Evolutionary conservation across 345 rosid species (phyloP), one percentile per base, ranked within the genome.

Genomic region (Boechera divaricarpa): DNA sequence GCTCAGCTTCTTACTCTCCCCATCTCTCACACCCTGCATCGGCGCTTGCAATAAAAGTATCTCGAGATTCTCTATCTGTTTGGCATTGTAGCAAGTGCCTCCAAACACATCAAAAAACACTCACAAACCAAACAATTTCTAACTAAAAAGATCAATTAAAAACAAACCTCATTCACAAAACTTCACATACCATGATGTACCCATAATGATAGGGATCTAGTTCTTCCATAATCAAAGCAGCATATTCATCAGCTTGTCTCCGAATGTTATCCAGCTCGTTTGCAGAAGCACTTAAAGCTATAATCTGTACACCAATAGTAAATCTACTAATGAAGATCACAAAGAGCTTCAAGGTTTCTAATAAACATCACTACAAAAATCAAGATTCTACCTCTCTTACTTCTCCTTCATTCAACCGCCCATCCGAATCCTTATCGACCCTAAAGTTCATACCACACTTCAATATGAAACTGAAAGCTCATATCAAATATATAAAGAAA

Each of bases 371-470:
- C 31, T 13, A 51, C 0, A 51, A 44, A 51, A 18, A 58, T 3
- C 28, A 47, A 53, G 39, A 63, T 35, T 41, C 4, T 38, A 79
- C 97, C 91, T 89, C 97, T 57, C 52, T 84, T 44, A 91, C 87
- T 86, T 91, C 94, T 4, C 31, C 78, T 76, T 87, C 91, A 13
- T 89, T 86, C 63, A 91, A 81, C 75, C 87, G 74, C n/a, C 97
- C 97, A 85, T 91, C 91, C 7, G 87, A 84, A 82, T 91, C 89
- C 77, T 80, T 91, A 82, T 91, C 93, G 56, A 91, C 97, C 92
- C 96, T 90, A 77, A 69, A 85, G 8, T 71, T 35, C 33, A 28
- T 70, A 63, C 53, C 38, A 77, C 10, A 44, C n/a, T 49, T 55
- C 2, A 47, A 5, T 31, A 38, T 42, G 21, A 66, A 26, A 57